Conservation (phyloP, 306 rosid species). For the Styphnolobium japonicum region DNA sequence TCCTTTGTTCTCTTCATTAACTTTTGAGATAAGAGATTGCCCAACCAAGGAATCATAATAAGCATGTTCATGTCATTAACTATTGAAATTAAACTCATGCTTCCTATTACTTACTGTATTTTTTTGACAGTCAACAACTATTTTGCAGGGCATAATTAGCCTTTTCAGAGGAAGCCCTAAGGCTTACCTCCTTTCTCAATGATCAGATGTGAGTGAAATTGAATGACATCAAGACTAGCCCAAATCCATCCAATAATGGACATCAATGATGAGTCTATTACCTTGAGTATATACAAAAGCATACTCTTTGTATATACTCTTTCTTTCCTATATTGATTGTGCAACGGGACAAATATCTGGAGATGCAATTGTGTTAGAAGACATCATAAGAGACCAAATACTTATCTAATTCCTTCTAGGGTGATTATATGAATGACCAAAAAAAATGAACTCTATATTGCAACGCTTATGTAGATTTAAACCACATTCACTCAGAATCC, state of each 20-base stretch:
- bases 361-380: not conserved
- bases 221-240: not conserved
- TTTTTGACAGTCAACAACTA: not conserved
- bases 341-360: not conserved
- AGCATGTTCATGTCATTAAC: not conserved
- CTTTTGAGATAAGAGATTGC: not conserved
- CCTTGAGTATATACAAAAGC: too few relatives aligned
- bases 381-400: not conserved
- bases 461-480: not conserved
- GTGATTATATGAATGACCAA: not conserved
- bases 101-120: not conserved
- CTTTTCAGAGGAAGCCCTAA: not conserved
- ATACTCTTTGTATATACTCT: too few relatives aligned
- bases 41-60: not conserved
- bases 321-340: not conserved
- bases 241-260: not conserved
- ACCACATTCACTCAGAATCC: not conserved
- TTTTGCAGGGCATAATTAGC: not conserved
- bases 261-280: too few relatives aligned
- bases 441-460: not conserved
- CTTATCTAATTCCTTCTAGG: too few relatives aligned
- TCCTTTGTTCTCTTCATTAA: not conserved
- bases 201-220: not conserved
- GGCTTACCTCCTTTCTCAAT: not conserved
- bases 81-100: not conserved